These are phyloP conservation scores for Begonia fuchsioides DNA, from an alignment of 306 rosid genomes.

Conservation along the genomic window DNA sequence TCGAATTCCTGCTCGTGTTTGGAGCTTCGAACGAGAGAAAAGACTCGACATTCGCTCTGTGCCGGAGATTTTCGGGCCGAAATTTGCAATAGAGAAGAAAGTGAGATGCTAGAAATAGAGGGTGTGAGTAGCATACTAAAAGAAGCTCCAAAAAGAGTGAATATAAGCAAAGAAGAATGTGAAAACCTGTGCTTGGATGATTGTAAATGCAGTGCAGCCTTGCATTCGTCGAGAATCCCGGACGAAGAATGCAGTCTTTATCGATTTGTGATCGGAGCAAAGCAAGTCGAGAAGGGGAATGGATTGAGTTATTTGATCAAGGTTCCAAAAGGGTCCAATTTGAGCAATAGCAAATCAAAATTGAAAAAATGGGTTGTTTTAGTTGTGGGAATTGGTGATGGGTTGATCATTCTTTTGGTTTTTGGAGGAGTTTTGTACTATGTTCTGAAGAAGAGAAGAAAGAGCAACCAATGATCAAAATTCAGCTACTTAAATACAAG, in stretches of 20 bases:
- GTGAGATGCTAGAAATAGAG: conserved; percentile 50
- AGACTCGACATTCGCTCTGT: conserved; percentile 20
- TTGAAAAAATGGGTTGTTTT: conserved; percentile 66
- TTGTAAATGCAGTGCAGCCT: conserved; percentile 59
- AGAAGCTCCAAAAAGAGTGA: conserved; percentile 16
- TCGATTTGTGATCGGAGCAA: conserved; percentile 52
- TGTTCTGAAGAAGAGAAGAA: conserved; percentile 32
- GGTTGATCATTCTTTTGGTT: conserved; percentile 47
- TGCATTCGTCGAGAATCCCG: conserved; percentile 17
- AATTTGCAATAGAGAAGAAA: conserved; percentile 25
- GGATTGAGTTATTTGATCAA: conserved; percentile 58
- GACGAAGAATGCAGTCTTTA: conserved; percentile 38
- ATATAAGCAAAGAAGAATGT: conserved; percentile 48
- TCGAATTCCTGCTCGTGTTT: conserved; percentile 67
- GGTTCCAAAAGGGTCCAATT: conserved; percentile 42
- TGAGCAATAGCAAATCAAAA: conserved; percentile 20
- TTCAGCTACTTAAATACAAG: too few species aligned
- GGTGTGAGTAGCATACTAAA: conserved; percentile 47
- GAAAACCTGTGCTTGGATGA: conserved; percentile 46
- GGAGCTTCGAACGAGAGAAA: conserved; percentile 16
- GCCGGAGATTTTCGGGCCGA: conserved; percentile 14
- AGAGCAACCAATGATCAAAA: conserved; percentile 17
- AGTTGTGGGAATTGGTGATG: conserved; percentile 65
- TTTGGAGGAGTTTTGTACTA: conserved; percentile 52
- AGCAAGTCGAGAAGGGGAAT: conserved; percentile 32